Evolutionary conservation across 495 filamentous ascomycete genomes (phyloP).

Genomic region (Aspergillus hancockii): DNA sequence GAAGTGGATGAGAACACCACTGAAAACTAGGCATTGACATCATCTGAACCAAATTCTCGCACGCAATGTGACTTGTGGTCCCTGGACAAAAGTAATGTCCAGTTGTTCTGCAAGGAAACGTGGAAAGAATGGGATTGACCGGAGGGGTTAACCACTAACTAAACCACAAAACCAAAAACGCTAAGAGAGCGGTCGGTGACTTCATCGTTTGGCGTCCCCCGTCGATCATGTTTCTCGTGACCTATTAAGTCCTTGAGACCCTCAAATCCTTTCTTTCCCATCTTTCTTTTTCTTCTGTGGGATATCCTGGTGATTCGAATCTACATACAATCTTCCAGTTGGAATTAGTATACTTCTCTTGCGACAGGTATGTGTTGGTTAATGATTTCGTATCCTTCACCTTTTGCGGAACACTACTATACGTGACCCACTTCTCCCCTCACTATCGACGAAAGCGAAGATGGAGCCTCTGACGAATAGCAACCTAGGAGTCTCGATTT

Average conservation of each 20-base stretch:
- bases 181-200: constrained; percentile 8
- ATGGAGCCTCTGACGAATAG: background rate
- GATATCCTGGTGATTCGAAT: background rate
- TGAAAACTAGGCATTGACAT: too few species aligned
- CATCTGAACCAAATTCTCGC: background rate
- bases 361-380: background rate
- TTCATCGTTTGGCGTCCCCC: constrained; percentile 11
- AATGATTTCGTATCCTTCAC: too few species aligned
- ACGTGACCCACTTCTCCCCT: background rate
- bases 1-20: too few species aligned
- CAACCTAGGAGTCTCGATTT: background rate
- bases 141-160: constrained; percentile 9
- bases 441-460: background rate
- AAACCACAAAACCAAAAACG: too few species aligned
- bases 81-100: background rate
- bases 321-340: too few species aligned
- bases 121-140: background rate
- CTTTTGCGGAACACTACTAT: background rate
- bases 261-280: background rate
- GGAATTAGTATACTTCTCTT: background rate
- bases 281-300: background rate
- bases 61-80: background rate
- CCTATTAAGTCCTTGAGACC: background rate
- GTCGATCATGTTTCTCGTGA: background rate
- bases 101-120: too few species aligned